These are phyloP conservation scores for Plasmodium inui DNA, from an alignment of 169 alveolate species.

Conservation along the genomic window DNA sequence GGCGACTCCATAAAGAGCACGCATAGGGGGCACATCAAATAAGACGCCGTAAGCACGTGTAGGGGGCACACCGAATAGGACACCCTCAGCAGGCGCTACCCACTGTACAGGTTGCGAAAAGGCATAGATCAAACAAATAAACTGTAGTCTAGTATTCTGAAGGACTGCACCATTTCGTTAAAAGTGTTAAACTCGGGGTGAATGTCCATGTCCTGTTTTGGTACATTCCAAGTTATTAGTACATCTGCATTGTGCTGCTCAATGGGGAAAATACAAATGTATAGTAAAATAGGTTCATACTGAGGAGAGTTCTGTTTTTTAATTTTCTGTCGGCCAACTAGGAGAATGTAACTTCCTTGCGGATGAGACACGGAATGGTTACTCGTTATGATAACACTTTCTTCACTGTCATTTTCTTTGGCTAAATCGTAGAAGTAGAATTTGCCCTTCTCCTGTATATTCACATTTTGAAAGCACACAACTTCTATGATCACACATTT, in stretches of 20 bases:
- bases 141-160: slow-evolving; percentile 20
- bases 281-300: slow-evolving; percentile 26
- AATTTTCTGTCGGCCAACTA: slow-evolving; percentile 68
- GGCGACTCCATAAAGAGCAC: neutral
- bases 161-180: slow-evolving; percentile 56
- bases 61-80: neutral
- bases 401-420: slow-evolving; percentile 32
- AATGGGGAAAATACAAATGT: slow-evolving; percentile 28
- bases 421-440: slow-evolving; percentile 73
- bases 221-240: slow-evolving; percentile 65
- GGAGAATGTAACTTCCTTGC: slow-evolving; percentile 22
- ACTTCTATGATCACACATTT: slow-evolving; percentile 56
- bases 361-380: slow-evolving; percentile 21
- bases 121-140: slow-evolving; percentile 7
- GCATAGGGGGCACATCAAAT: neutral
- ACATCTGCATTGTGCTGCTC: slow-evolving; percentile 69
- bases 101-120: neutral
- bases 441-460: slow-evolving; percentile 48
- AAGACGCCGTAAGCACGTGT: neutral
- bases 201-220: slow-evolving; percentile 27
- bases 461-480: slow-evolving; percentile 18
- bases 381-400: slow-evolving; percentile 41
- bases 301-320: slow-evolving; percentile 7
- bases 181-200: slow-evolving; percentile 40
- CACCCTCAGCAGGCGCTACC: neutral